phyloP scores from a whole-genome alignment of 1,284 basidiomycete genomes.

The Earliella scabrosa region DNA sequence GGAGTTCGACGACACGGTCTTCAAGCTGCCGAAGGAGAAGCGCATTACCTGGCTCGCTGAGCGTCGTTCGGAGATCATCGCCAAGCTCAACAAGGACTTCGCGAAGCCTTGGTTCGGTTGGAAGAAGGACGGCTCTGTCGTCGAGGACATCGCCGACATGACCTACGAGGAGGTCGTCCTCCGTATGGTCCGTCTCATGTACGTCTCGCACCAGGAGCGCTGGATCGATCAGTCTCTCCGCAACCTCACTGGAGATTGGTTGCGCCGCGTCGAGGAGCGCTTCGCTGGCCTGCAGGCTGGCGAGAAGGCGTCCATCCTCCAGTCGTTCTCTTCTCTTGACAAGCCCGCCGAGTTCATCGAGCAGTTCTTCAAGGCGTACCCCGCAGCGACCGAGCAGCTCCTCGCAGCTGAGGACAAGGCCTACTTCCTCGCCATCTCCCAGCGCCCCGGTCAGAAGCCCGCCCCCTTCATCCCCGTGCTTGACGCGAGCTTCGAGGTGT shows the following conservation, averaged over 20 bases:
- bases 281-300: constrained; percentile 92
- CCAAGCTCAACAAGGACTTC: constrained; percentile 94
- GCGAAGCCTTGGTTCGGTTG: constrained; percentile 96
- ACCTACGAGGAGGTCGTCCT: constrained; percentile 97
- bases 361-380: constrained; percentile 86
- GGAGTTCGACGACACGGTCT: constrained; percentile 97
- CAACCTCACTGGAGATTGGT: constrained; percentile 96
- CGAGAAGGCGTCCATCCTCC: constrained; percentile 85
- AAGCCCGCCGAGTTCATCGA: constrained; percentile 81
- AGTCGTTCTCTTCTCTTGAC: constrained; percentile 87
- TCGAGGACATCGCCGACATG: constrained; percentile 92
- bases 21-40: constrained; percentile 96
- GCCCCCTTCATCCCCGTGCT: constrained; percentile 99
- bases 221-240: constrained; percentile 96
- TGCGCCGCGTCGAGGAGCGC: constrained; percentile 95
- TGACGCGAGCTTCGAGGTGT: constrained; percentile 92
- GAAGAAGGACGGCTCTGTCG: constrained; percentile 89
- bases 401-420: constrained; percentile 95
- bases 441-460: constrained; percentile 97
- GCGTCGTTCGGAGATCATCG: constrained; percentile 89
- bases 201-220: constrained; percentile 86
- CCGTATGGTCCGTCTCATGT: constrained; percentile 93
- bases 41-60: constrained; percentile 86
- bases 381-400: constrained; percentile 82
- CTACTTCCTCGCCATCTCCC: constrained; percentile 94